phyloP scores from a whole-genome alignment of 169 alveolate species.

The Plasmodium inui region DNA sequence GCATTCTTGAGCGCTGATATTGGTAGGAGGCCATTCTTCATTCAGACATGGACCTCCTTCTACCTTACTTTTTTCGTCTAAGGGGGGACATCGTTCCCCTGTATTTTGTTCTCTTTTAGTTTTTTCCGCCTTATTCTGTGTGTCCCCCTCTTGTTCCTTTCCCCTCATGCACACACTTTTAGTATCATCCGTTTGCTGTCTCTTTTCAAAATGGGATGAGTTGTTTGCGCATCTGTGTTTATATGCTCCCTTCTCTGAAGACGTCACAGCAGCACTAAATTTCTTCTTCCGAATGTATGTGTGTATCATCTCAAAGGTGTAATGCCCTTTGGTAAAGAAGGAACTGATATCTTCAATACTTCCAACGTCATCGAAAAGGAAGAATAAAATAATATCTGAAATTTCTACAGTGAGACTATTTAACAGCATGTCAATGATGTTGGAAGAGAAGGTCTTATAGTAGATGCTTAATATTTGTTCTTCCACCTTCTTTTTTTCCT shows the following conservation, averaged over 20 bases:
- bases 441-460: constrained; percentile 57
- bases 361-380: constrained; percentile 50
- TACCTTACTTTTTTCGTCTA: not conserved
- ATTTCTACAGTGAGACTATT: constrained; percentile 34
- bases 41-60: not conserved
- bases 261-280: not conserved
- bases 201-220: not conserved
- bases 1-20: not conserved
- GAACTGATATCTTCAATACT: constrained; percentile 42
- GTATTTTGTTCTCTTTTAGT: not conserved
- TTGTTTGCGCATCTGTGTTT: not conserved
- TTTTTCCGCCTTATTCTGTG: not conserved
- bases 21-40: not conserved
- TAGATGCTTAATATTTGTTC: constrained; percentile 51
- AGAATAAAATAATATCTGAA: constrained; percentile 54
- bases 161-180: not conserved
- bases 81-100: not conserved
- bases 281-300: constrained; percentile 15
- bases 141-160: not conserved
- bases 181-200: not conserved
- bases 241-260: not conserved
- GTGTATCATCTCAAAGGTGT: constrained; percentile 48
- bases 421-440: constrained; percentile 55
- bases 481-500: constrained; percentile 58
- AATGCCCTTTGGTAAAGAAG: constrained; percentile 29